These are phyloP conservation scores for Echinosophora koreensis DNA, from an alignment of 306 rosid genomes.

Conservation along the genomic window DNA sequence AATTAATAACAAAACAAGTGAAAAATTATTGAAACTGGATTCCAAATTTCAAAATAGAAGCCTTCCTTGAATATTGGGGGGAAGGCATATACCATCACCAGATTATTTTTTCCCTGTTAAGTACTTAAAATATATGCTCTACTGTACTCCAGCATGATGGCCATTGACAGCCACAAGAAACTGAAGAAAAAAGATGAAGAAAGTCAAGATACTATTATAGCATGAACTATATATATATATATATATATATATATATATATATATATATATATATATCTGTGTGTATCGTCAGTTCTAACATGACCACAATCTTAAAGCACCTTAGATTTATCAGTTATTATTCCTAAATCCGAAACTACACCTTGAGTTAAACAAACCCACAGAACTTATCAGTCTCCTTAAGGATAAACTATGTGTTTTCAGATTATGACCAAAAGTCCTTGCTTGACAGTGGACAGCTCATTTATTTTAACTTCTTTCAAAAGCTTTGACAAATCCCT, in stretches of 20 bases:
- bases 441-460: background rate
- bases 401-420: background rate
- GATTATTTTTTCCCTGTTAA: background rate
- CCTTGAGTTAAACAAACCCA: background rate
- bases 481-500: background rate
- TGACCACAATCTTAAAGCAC: background rate
- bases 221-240: background rate
- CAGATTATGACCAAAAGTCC: background rate
- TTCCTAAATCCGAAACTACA: background rate
- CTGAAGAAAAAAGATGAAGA: background rate
- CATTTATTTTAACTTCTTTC: background rate
- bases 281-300: background rate
- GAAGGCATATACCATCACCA: background rate
- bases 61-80: background rate
- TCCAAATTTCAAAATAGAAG: background rate
- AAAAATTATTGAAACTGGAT: background rate
- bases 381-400: constrained; percentile 3
- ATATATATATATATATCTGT: too few species aligned
- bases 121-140: constrained; percentile 1
- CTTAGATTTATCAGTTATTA: background rate
- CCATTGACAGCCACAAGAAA: background rate
- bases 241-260: too few species aligned
- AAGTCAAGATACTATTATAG: background rate
- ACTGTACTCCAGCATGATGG: background rate
- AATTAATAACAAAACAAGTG: background rate